Evolutionary conservation across 2,329 filamentous ascomycete species (phyloP), one percentile per base, ranked within the genome.

Genomic region (Fusarium goolgardi): DNA sequence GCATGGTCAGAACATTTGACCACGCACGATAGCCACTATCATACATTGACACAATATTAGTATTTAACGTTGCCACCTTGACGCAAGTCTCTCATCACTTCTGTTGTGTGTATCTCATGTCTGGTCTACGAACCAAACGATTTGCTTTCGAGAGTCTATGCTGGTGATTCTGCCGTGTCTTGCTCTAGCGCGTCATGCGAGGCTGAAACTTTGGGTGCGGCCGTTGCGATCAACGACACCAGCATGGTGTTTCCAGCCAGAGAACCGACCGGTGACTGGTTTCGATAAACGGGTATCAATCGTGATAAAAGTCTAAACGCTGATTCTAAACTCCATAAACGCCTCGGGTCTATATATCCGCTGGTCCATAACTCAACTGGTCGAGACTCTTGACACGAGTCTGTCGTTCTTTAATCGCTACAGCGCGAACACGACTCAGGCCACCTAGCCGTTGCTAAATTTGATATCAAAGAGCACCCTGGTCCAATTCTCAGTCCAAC

Each of bases 241-340:
- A 34, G 23, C 15, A 27, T 27, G 45, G 40, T n/a, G 23, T 31
- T 20, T 49, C 20, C 39, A 20, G 18, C 13, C 4, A 15, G 7
- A 34, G 31, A 39, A 43, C 41, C 35, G 37, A 51, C 29, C 11
- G 39, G 34, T 32, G 15, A 35, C 31, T 44, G 25, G 31, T 31
- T 29, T 54, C 65, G 41, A 50, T 55, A 65, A 72, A 53, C 49
- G 69, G 71, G 71, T 73, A 73, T 73, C 67, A 64, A 69, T 72
- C 67, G 56, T 39, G 53, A 59, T 44, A 46, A 35, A 37, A 31
- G 32, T 60, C 58, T 56, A 29, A 54, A 51, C 32, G 31, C 45
- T 60, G 20, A 52, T 62, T 41, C 50, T 27, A 45, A 25, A 65
- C 45, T 53, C 63, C 70, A 50, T 11, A 40, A 68, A 72, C 70